A percentile compares a stretch with the other conserved stretches of the same genome.
Evolutionary conservation across 2,329 filamentous ascomycete species (phyloP).

Genomic region (Cylindrodendrum hubeiense): DNA sequence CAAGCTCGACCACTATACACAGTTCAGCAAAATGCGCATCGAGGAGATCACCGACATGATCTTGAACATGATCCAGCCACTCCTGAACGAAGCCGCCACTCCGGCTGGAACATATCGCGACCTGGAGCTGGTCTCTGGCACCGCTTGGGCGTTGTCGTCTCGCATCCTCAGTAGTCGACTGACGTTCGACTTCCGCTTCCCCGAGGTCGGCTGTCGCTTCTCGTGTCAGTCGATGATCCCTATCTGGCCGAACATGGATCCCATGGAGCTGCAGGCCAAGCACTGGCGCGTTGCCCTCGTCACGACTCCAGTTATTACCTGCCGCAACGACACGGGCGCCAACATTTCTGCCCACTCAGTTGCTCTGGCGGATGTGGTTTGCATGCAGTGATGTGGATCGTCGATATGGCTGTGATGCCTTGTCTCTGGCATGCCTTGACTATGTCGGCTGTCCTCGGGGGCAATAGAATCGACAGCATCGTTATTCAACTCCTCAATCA

Average conservation of each 20-base stretch:
- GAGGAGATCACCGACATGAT: slow-evolving; percentile 58
- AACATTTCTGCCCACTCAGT: slow-evolving; percentile 60
- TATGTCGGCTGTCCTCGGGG: background rate
- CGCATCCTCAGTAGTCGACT: slow-evolving; percentile 60
- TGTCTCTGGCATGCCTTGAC: no score
- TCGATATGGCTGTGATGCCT: background rate
- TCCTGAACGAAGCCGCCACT: slow-evolving; percentile 52
- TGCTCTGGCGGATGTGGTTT: slow-evolving; percentile 60
- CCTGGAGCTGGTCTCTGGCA: slow-evolving; percentile 55
- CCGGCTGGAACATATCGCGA: slow-evolving; percentile 56
- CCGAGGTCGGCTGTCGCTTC: slow-evolving; percentile 63
- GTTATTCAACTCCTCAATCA: background rate
- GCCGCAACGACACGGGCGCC: slow-evolving; percentile 63
- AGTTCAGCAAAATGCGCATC: slow-evolving; percentile 50
- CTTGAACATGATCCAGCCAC: slow-evolving; percentile 52
- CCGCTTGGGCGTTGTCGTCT: slow-evolving; percentile 60
- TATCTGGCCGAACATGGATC: slow-evolving; percentile 57
- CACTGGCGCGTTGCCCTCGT: slow-evolving; percentile 67
- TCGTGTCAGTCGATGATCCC: slow-evolving; percentile 60
- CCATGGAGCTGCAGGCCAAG: slow-evolving; percentile 59
- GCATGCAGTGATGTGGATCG: slow-evolving; percentile 55
- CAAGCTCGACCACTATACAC: slow-evolving; percentile 44
- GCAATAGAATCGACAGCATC: no score
- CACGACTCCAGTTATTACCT: slow-evolving; percentile 66
- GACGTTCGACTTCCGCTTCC: slow-evolving; percentile 63